A percentile compares a stretch with the other conserved stretches of the same genome.
Conservation (phyloP, 768 basidiomycete genomes). For the Pholiota microspora region DNA sequence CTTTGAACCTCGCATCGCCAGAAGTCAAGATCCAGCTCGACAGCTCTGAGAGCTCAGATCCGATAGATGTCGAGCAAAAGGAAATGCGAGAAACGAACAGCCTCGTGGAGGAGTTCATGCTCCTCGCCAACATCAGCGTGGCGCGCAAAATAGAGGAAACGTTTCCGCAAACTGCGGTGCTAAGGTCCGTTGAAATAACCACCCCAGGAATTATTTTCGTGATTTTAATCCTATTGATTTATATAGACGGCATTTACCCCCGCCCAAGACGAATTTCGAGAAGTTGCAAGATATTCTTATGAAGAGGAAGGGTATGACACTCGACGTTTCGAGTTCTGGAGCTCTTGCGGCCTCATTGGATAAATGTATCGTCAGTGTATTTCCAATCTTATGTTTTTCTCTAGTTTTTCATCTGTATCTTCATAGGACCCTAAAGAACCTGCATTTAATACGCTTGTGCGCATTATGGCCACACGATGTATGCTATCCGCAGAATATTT, state of each 20-base stretch:
- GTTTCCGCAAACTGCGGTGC: slow-evolving; percentile 93
- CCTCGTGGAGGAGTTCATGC: slow-evolving; percentile 98
- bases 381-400: background rate
- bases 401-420: background rate
- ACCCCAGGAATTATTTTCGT: too few species aligned
- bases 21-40: slow-evolving; percentile 98
- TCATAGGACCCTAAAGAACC: slow-evolving; percentile 76
- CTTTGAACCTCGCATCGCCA: slow-evolving; percentile 94
- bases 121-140: slow-evolving; percentile 94
- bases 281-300: slow-evolving; percentile 88
- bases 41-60: slow-evolving; percentile 89
- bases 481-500: slow-evolving; percentile 99
- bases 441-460: slow-evolving; percentile 94
- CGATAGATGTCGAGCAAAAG: slow-evolving; percentile 97
- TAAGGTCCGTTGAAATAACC: too few species aligned
- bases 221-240: background rate
- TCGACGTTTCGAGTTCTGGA: slow-evolving; percentile 91
- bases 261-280: slow-evolving; percentile 92
- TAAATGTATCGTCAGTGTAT: slow-evolving; percentile 66
- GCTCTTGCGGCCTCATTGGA: slow-evolving; percentile 89
- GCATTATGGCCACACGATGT: slow-evolving; percentile 98
- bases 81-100: slow-evolving; percentile 91
- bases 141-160: slow-evolving; percentile 89
- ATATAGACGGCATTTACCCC: slow-evolving; percentile 82
- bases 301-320: slow-evolving; percentile 77